A percentile compares a stretch with the other conserved stretches of the same genome.
These are phyloP conservation scores for Brassica cretica DNA, from an alignment of 345 rosid genomes.

Conservation along the genomic window DNA sequence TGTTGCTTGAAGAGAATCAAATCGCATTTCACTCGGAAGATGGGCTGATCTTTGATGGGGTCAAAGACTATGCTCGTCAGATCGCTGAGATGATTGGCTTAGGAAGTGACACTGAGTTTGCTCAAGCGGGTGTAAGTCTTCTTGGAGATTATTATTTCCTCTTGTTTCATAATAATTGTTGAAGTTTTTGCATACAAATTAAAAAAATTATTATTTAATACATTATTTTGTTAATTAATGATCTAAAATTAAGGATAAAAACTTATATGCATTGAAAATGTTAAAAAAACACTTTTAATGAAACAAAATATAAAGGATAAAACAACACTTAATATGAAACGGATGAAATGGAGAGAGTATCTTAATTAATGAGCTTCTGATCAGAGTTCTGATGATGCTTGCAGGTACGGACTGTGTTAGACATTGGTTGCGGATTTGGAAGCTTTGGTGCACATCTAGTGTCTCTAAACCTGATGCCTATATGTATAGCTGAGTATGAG, in stretches of 20 bases:
- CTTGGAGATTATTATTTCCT: slow-evolving; percentile 5
- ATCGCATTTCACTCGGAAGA: slow-evolving; percentile 91
- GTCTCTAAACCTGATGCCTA: slow-evolving; percentile 74
- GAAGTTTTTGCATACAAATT: background rate
- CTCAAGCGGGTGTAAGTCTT: slow-evolving; percentile 89
- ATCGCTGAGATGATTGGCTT: slow-evolving; percentile 96
- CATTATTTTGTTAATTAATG: background rate
- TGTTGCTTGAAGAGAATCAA: slow-evolving; percentile 98
- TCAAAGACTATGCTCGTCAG: slow-evolving; percentile 93
- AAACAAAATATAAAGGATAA: background rate
- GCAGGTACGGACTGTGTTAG: slow-evolving; percentile 77
- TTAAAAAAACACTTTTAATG: background rate
- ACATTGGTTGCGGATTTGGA: slow-evolving; percentile 97
- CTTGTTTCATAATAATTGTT: background rate
- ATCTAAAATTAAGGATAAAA: background rate
- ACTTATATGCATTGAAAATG: background rate
- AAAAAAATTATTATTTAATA: background rate
- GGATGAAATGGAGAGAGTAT: background rate
- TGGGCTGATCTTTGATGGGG: slow-evolving; percentile 83
- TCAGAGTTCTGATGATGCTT: slow-evolving; percentile 10
- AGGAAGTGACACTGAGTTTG: slow-evolving; percentile 83
- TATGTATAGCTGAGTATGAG: slow-evolving; percentile 91
- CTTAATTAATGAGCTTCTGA: slow-evolving; percentile 13
- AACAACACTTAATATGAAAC: background rate
- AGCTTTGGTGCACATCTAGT: slow-evolving; percentile 95